Evolutionary conservation across 331 rosid species (phyloP), one percentile per base, ranked within the genome.

Genomic region (Dryas integrifolia): DNA sequence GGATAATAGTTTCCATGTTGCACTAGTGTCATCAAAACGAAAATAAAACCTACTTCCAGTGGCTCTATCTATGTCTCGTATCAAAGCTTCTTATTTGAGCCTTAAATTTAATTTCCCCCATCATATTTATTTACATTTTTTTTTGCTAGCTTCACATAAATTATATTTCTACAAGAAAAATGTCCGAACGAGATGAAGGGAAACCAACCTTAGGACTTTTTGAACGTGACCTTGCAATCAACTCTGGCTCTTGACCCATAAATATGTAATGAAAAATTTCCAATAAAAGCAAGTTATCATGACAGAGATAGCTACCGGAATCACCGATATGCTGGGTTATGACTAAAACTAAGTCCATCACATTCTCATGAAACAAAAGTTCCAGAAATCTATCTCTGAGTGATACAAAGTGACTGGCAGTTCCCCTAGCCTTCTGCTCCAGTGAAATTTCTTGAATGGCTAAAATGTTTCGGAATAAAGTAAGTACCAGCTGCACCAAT

Each of bases 171-270:
- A 15, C 56, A 39, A 48, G 8, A 56, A 67, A 80, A 13, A 67
- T 38, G 55, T 43, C 69, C 47, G 57, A 50, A 59, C 58, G 15
- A 72, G 40, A 77, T 14, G 76, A 49, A 74, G 21, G 72, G 59
- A 38, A 76, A 61, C 76, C 65, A 67, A 89, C 98, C 97, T 89
- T 85, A 30, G 48, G 24, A 62, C 80, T 84, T 63, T 82, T 83
- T 35, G 45, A 75, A 85, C 79, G 81, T 46, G 76, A 80, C 68
- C 76, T 84, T 21, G 88, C 85, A 62, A 91, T 81, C 84, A 91
- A 79, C 82, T 89, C 95, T 52, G 98, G 95, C 49, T 91, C 96
- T 84, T 94, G 98, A 76, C 91, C 95, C 81, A 84, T 45, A 70
- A 91, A 91, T 65, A 80, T 79, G 74, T 84, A 85, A 78, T 89